Conservation (phyloP, 331 rosid species). For the Cydonia oblonga region DNA sequence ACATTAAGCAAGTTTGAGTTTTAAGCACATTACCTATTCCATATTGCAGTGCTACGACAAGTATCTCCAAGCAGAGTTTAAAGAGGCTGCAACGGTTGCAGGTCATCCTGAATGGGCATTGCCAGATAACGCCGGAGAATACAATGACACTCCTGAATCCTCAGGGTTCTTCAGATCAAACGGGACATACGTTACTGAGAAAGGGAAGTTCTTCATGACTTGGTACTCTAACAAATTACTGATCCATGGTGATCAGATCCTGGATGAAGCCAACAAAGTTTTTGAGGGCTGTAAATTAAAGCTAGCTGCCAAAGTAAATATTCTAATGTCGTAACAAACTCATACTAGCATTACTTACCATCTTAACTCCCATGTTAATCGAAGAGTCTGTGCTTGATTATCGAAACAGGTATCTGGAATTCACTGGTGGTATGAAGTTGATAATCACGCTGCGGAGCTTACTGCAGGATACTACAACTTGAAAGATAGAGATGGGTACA, state of each 20-base stretch:
- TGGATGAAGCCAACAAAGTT: conserved; percentile 69
- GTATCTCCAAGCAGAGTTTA: conserved; percentile 60
- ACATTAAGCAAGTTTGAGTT: not conserved
- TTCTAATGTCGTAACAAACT: not conserved
- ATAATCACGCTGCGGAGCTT: conserved; percentile 73
- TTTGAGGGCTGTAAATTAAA: conserved; percentile 52
- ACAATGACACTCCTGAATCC: conserved; percentile 61
- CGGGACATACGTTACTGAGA: conserved; percentile 62
- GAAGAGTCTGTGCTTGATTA: conserved; percentile 7
- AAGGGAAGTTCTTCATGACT: conserved; percentile 81
- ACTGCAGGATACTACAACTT: conserved; percentile 77
- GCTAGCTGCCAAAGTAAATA: conserved; percentile 65
- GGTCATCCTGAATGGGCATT: conserved; percentile 81
- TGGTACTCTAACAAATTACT: conserved; percentile 75
- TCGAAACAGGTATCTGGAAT: conserved; percentile 93
- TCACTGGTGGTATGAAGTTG: conserved; percentile 76
- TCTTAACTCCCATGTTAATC: conserved; percentile 7
- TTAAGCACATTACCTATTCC: not conserved
- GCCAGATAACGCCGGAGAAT: conserved; percentile 72
- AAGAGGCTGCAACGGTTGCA: conserved; percentile 41
- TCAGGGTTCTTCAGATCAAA: conserved; percentile 55
- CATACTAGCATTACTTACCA: not conserved
- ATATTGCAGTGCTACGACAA: conserved; percentile 73
- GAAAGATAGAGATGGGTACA: conserved; percentile 67
- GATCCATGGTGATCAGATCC: conserved; percentile 69